phyloP scores from a whole-genome alignment of 1,139 yeast species.

The Taiozyma sp. region DNA sequence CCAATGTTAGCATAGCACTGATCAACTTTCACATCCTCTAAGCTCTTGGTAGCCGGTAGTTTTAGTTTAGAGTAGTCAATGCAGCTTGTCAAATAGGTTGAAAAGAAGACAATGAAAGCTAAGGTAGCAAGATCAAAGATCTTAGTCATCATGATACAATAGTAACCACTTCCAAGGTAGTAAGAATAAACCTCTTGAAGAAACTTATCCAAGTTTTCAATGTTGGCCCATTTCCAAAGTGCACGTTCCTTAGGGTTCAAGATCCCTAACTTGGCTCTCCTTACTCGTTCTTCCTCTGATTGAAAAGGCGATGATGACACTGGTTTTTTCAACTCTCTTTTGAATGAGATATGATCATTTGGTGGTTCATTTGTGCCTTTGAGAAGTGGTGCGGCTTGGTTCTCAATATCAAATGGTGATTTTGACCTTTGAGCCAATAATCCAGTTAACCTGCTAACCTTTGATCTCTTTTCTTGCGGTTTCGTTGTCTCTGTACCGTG shows the following conservation, averaged over 20 bases:
- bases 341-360: background rate
- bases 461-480: background rate
- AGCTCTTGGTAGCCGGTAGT: constrained; percentile 22
- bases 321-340: background rate
- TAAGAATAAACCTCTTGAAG: constrained; percentile 78
- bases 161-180: constrained; percentile 79
- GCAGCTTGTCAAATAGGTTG: constrained; percentile 81
- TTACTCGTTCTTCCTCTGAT: constrained; percentile 19
- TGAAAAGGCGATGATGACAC: constrained; percentile 3
- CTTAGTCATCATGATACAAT: constrained; percentile 65
- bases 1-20: constrained; percentile 48
- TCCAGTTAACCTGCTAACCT: background rate
- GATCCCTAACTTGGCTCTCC: constrained; percentile 24
- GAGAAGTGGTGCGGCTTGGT: background rate
- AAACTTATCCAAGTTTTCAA: constrained; percentile 83
- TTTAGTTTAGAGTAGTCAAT: constrained; percentile 55
- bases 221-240: constrained; percentile 93
- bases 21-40: constrained; percentile 48
- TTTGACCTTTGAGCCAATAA: background rate
- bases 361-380: background rate
- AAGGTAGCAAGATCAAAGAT: constrained; percentile 65
- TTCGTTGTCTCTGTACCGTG: constrained; percentile 12
- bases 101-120: constrained; percentile 68
- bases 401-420: background rate
- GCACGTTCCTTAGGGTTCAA: constrained; percentile 72